Conservation (phyloP, 1,139 yeast genomes). For the Pichia norvegensis region DNA sequence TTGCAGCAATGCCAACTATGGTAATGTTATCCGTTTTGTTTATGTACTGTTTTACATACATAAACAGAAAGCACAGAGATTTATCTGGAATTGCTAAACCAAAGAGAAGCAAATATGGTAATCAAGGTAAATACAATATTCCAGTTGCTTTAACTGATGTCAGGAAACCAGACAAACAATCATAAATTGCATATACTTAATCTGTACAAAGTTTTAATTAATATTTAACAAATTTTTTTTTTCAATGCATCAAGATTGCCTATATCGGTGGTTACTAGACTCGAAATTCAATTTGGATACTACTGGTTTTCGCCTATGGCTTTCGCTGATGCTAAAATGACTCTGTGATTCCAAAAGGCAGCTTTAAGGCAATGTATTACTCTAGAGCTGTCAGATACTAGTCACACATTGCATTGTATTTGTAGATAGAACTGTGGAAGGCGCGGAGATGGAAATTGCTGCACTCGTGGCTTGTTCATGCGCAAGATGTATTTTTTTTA, state of each 20-base stretch:
- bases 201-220: not conserved
- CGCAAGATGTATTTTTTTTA: too few relatives aligned
- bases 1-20: constrained; percentile 64
- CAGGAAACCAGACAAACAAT: constrained; percentile 22
- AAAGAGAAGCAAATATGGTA: constrained; percentile 45
- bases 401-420: constrained; percentile 10
- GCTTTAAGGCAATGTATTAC: not conserved
- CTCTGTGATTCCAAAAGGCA: not conserved
- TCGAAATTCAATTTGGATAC: not conserved
- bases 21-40: constrained; percentile 53
- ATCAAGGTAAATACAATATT: constrained; percentile 31
- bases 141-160: constrained; percentile 24
- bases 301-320: not conserved
- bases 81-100: constrained; percentile 36
- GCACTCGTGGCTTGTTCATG: too few relatives aligned
- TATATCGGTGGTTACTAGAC: not conserved
- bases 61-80: constrained; percentile 49
- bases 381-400: constrained; percentile 16
- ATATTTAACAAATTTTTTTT: not conserved
- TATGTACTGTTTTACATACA: constrained; percentile 55
- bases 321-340: not conserved
- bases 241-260: not conserved
- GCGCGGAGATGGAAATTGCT: too few relatives aligned
- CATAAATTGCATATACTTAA: not conserved
- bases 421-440: too few relatives aligned